Base-by-base conservation (phyloP, 2,329 filamentous ascomycete species). In the Penicillium sumatraense region DNA sequence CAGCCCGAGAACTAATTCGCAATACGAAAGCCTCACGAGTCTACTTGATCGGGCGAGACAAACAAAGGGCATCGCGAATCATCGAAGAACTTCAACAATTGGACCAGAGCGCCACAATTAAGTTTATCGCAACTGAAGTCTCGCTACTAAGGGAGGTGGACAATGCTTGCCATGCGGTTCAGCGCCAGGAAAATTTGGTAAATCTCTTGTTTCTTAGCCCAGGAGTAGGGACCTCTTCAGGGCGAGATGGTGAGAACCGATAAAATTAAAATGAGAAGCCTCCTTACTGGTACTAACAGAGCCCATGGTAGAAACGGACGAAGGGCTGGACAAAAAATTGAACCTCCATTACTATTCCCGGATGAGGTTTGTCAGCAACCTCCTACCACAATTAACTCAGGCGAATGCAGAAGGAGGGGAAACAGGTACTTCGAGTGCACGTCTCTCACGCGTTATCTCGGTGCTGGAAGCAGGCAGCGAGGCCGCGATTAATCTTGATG, bases 71-170 rank as follows among this genome's bases (percentile, higher is more conserved):
- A 21, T 64, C 71, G 21, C 68, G 71, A 13, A 68, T 83, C 47
- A 65, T 75, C 2, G 65, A 68, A 2, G 78, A 83, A 49, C 64
- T 83, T 8, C 67, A 72, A 24, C 38, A 58, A 4, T 51, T 79
- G 7, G 85, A 82, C 44, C 68, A 75, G 0, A 64, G 70, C 1
- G 82, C 77, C 2, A 68, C 71, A 13, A 77, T 81, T 56, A 66
- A 70, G 38, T 85, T 84, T 63, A 68, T 85, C 33, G 73, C 78
- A 49, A 58, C 57, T 2, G 82, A 86, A 44, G 72, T 81, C 40
- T 80, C 78, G 3, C 69, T 84, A 2, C 67, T 86, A 26, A 75
- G 73, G 40, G 80, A 79, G 31, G 81, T 83, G 7, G 83, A 86
- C 58, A 63, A 70, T 1, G 72, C 79, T 0, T 84, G 79, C 54